Percentiles rank a stretch among this genome's conserved stretches.
These are phyloP conservation scores for Biscogniauxia marginata DNA, from an alignment of 2,329 filamentous ascomycete species.

Conservation along the genomic window DNA sequence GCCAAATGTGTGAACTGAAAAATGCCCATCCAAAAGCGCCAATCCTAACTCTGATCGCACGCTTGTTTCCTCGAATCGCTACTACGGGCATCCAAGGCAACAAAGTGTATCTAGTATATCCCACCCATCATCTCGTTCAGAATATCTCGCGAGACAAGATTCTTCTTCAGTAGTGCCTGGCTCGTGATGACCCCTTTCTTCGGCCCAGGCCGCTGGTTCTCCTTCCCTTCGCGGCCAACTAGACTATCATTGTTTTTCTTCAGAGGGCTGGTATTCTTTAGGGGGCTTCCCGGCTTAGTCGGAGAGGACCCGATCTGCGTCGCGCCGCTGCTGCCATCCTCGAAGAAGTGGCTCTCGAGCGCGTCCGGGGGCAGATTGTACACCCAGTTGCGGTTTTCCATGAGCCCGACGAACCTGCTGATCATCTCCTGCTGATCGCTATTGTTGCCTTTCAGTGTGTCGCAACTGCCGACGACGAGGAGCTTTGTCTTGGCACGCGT, in stretches of 20 bases:
- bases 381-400: slow-evolving; percentile 77
- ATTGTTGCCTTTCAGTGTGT: slow-evolving; percentile 71
- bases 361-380: slow-evolving; percentile 68
- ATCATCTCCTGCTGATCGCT: slow-evolving; percentile 74
- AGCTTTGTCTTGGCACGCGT: slow-evolving; percentile 91
- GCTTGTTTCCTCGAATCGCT: too few relatives aligned
- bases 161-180: slow-evolving; percentile 62
- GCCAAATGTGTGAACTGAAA: background rate
- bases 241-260: slow-evolving; percentile 26
- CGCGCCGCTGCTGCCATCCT: slow-evolving; percentile 41
- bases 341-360: slow-evolving; percentile 66
- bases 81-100: too few relatives aligned
- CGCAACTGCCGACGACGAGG: slow-evolving; percentile 78
- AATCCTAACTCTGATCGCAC: background rate
- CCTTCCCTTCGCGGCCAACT: slow-evolving; percentile 34
- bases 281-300: slow-evolving; percentile 11
- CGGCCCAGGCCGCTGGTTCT: slow-evolving; percentile 47
- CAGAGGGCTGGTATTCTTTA: slow-evolving; percentile 21
- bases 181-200: slow-evolving; percentile 58
- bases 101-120: slow-evolving; percentile 14
- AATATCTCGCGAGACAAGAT: slow-evolving; percentile 72
- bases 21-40: background rate
- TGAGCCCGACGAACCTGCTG: slow-evolving; percentile 70
- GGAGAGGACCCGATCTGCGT: slow-evolving; percentile 42
- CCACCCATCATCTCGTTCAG: slow-evolving; percentile 64